These are phyloP conservation scores for Tetrahymena thermophila DNA, from an alignment of 73 alveolate species.

Conservation along the genomic window DNA sequence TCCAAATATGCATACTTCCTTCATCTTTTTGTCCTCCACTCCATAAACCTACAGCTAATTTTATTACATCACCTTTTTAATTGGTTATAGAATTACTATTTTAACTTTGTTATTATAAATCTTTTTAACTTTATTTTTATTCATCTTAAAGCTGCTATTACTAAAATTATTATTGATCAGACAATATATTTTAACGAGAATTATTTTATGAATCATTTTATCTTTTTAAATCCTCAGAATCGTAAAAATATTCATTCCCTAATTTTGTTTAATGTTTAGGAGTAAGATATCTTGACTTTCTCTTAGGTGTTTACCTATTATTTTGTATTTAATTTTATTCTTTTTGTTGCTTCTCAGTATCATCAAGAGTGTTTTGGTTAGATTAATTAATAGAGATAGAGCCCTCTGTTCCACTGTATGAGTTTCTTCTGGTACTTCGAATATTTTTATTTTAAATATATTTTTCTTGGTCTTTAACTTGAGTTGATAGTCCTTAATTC, in stretches of 20 bases:
- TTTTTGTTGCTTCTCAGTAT: neutral
- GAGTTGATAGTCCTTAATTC: neutral
- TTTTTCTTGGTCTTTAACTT: neutral
- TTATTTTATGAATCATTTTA: neutral
- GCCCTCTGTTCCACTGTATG: neutral
- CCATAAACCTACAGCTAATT: neutral
- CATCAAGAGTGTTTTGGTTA: neutral
- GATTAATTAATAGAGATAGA: neutral
- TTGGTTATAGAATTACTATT: neutral
- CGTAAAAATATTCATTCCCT: neutral
- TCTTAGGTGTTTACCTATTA: neutral
- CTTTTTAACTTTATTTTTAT: neutral
- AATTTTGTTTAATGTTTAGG: neutral
- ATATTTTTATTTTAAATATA: neutral
- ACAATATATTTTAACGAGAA: neutral
- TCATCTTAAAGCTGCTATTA: neutral
- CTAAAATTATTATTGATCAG: neutral
- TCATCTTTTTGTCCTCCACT: neutral
- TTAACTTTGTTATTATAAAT: neutral
- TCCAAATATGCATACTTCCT: neutral
- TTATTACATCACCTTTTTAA: neutral
- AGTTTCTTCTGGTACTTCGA: neutral
- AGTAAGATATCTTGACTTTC: neutral
- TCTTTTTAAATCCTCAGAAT: neutral
- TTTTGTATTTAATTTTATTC: neutral